Evolutionary conservation across 225 moss, liverwort and hornwort species (phyloP).

Genomic region (Ulota crispa): DNA sequence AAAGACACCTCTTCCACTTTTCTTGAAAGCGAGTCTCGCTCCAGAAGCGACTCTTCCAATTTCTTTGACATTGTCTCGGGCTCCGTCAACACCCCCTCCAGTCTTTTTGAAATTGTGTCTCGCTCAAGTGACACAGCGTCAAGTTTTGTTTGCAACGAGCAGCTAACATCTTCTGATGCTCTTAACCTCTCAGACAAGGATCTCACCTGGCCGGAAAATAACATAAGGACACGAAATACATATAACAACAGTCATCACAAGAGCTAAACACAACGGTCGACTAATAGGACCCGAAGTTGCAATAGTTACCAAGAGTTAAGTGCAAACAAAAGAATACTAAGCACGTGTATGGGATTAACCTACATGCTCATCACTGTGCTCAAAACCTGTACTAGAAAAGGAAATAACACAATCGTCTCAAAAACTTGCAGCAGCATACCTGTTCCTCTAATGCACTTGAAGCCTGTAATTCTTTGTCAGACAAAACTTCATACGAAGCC

Average conservation of each 20-base stretch:
- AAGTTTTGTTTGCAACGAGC: slow-evolving; percentile 68
- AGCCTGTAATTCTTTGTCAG: slow-evolving; percentile 30
- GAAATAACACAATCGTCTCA: not conserved
- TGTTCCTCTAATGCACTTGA: slow-evolving; percentile 42
- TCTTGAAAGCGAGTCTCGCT: slow-evolving; percentile 52
- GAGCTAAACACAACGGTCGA: not conserved
- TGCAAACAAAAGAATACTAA: not conserved
- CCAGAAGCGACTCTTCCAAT: slow-evolving; percentile 46
- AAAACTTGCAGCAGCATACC: slow-evolving; percentile 27
- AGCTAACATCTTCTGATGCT: slow-evolving; percentile 62
- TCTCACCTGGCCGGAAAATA: slow-evolving; percentile 58
- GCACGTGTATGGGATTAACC: not conserved
- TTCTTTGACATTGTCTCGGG: slow-evolving; percentile 66
- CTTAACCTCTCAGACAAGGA: slow-evolving; percentile 62
- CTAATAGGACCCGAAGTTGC: not conserved
- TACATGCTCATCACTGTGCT: not conserved
- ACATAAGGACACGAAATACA: slow-evolving; percentile 14
- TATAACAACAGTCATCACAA: not conserved
- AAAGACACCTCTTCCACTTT: slow-evolving; percentile 54
- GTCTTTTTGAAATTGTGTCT: slow-evolving; percentile 62
- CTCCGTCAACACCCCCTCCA: slow-evolving; percentile 57
- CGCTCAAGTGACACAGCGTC: slow-evolving; percentile 49
- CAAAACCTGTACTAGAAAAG: not conserved
- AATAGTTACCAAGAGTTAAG: not conserved
- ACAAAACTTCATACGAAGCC: not conserved